Percentiles rank a stretch among this genome's conserved stretches.
These are phyloP conservation scores for Starmerella apis DNA, from an alignment of 805 yeast genomes.

Conservation along the genomic window DNA sequence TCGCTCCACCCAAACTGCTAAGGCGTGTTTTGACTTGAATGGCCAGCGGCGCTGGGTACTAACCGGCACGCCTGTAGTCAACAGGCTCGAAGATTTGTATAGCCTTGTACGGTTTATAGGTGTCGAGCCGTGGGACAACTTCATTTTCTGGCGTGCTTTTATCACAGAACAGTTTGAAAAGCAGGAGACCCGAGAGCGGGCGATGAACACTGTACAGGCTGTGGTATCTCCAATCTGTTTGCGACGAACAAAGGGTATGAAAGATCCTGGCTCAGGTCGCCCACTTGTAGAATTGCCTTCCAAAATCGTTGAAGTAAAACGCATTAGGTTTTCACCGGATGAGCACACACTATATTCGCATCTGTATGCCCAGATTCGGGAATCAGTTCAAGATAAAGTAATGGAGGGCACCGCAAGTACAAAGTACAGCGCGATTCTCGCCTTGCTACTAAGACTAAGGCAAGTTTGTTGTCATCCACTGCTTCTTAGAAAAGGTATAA, in stretches of 20 bases:
- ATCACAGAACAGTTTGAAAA: slow-evolving; percentile 75
- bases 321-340: slow-evolving; percentile 51
- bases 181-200: slow-evolving; percentile 49
- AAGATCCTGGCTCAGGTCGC: slow-evolving; percentile 50
- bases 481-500: slow-evolving; percentile 39
- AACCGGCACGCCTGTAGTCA: slow-evolving; percentile 90
- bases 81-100: slow-evolving; percentile 75
- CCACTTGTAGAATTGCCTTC: slow-evolving; percentile 67
- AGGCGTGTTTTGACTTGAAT: slow-evolving; percentile 56
- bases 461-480: slow-evolving; percentile 82
- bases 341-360: slow-evolving; percentile 60
- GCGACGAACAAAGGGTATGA: slow-evolving; percentile 80
- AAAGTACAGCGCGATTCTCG: slow-evolving; percentile 66
- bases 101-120: slow-evolving; percentile 63
- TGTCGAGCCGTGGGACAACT: slow-evolving; percentile 83
- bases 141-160: slow-evolving; percentile 78
- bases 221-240: slow-evolving; percentile 72
- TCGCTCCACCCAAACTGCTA: slow-evolving; percentile 65
- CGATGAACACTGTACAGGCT: slow-evolving; percentile 74
- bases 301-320: slow-evolving; percentile 61
- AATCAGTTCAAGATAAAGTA: slow-evolving; percentile 29
- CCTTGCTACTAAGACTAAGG: slow-evolving; percentile 71
- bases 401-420: slow-evolving; percentile 57
- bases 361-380: slow-evolving; percentile 56
- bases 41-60: slow-evolving; percentile 69